Percentiles rank a stretch among this genome's conserved stretches.
These are phyloP conservation scores for Podaxis carcinomalis DNA, from an alignment of 768 basidiomycete species.

Conservation along the genomic window DNA sequence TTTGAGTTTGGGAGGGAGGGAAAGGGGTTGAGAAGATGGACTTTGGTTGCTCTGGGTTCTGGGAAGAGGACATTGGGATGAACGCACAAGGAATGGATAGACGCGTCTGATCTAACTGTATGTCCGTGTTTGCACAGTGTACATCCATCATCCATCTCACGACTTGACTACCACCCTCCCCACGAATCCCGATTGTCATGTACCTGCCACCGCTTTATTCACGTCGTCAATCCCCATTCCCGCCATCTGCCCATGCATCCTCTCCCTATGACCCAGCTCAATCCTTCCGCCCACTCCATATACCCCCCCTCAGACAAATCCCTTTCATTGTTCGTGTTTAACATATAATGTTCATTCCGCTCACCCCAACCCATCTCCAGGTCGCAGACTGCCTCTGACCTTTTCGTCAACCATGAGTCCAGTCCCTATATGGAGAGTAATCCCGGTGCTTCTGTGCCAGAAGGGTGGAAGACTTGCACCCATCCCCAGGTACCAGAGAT, in stretches of 20 bases:
- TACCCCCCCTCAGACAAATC: background rate
- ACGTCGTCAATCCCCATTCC: background rate
- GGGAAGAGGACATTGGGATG: conserved; percentile 18
- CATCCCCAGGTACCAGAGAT: conserved; percentile 29
- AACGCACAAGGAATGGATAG: background rate
- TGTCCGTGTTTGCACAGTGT: background rate
- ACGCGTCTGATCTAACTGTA: conserved; percentile 5
- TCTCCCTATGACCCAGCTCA: background rate
- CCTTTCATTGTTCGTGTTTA: background rate
- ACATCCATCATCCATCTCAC: background rate
- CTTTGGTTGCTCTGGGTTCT: background rate
- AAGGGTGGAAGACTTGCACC: conserved; percentile 36
- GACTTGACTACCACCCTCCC: background rate
- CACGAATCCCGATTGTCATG: no score
- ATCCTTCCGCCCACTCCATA: background rate
- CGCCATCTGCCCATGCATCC: background rate
- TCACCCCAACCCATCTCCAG: background rate
- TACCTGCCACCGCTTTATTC: background rate
- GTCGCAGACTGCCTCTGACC: background rate
- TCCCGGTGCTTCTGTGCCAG: conserved; percentile 1
- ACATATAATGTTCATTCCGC: background rate
- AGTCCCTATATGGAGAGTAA: background rate
- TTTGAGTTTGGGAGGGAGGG: background rate
- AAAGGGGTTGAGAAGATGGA: background rate
- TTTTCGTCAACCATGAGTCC: background rate